Evolutionary conservation across 2,329 filamentous ascomycete species (phyloP), one percentile per base, ranked within the genome.

Genomic region (Plenodomus biglobosus): DNA sequence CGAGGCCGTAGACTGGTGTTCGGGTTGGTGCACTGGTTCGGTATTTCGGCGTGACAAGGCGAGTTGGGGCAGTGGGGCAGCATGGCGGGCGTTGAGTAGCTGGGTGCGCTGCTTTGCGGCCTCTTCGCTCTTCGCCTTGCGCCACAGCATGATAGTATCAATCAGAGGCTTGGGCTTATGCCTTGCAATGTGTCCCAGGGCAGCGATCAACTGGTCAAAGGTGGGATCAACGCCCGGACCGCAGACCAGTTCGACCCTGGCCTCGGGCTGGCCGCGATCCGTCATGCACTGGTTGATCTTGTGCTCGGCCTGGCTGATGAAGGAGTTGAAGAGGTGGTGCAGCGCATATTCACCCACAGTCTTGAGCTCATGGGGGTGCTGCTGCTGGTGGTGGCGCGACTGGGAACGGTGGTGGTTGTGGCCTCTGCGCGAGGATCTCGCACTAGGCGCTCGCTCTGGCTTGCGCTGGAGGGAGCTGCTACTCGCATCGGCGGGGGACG

Each of bases 321-420:
- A 99, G 80, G 92, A 91, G 58, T 94, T 97, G 73, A 97, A 96
- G 37, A 99, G 78, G 61, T 97, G 92, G 73, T 97, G 92, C 52
- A 99, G 78, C 17, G 94, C 94, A 81, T 96, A 97, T 77, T 99
- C 94, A 46, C 91, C 92, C n/a, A 96, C 92, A 0, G 92, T 96
- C 73, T 92, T 95, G 56, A 87, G 83, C 55, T 95, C 90, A 44
- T 84, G 83, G 60, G 85, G 79, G 44, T 79, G 76, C 62, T 86
- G 83, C 45, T 84, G 81, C 62, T 86, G 83, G 46, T 84, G 81
- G 42, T 86, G 86, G 50, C 79, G 73, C 32, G 80, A 82, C 57
- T 80, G 82, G 30, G 88, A 92, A 64, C 90, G 85, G 15, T 88
- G 89, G 59, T 85, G 86, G 65, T 92, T 85, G 65, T 88, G 86